These are phyloP conservation scores for Coelomomyces lativittatus DNA, from an alignment of 371 early-diverging fungal genomes.

Conservation along the genomic window DNA sequence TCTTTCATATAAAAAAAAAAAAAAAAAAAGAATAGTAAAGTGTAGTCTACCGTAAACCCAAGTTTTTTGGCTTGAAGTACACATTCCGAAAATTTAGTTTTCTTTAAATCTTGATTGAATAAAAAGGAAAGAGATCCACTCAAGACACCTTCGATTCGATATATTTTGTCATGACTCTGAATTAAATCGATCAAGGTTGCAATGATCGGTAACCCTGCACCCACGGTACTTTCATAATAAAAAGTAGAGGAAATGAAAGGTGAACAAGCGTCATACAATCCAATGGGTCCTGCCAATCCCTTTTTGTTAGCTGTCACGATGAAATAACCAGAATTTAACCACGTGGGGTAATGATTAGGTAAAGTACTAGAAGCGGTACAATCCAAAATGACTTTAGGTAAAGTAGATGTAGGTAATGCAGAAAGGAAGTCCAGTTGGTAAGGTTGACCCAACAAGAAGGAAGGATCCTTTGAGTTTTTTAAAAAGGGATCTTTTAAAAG, in stretches of 20 bases:
- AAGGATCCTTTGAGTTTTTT: too few relatives aligned
- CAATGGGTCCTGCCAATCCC: slow-evolving; percentile 59
- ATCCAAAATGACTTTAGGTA: too few relatives aligned
- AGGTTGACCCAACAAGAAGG: too few relatives aligned
- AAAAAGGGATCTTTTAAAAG: too few relatives aligned
- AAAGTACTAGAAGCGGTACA: slow-evolving; percentile 70
- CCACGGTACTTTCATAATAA: slow-evolving; percentile 89
- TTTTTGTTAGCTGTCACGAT: slow-evolving; percentile 96
- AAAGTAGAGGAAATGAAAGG: slow-evolving; percentile 37
- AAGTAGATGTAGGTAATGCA: slow-evolving; percentile 5
- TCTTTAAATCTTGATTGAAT: slow-evolving; percentile 89
- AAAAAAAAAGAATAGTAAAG: slow-evolving; percentile 10
- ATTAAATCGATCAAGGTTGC: slow-evolving; percentile 72
- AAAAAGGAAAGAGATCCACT: slow-evolving; percentile 87
- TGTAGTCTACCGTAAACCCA: too few relatives aligned
- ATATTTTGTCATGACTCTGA: slow-evolving; percentile 74
- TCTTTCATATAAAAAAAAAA: too few relatives aligned
- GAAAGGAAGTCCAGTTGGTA: too few relatives aligned
- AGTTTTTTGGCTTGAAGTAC: too few relatives aligned
- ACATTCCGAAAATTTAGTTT: too few relatives aligned
- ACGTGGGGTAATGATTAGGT: slow-evolving; percentile 59
- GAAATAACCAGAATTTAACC: slow-evolving; percentile 58
- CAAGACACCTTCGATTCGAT: slow-evolving; percentile 84
- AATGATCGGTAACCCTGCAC: slow-evolving; percentile 91
- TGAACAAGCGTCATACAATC: slow-evolving; percentile 49